Evolutionary conservation across 345 rosid species (phyloP).

Genomic region (Kandelia obovata): DNA sequence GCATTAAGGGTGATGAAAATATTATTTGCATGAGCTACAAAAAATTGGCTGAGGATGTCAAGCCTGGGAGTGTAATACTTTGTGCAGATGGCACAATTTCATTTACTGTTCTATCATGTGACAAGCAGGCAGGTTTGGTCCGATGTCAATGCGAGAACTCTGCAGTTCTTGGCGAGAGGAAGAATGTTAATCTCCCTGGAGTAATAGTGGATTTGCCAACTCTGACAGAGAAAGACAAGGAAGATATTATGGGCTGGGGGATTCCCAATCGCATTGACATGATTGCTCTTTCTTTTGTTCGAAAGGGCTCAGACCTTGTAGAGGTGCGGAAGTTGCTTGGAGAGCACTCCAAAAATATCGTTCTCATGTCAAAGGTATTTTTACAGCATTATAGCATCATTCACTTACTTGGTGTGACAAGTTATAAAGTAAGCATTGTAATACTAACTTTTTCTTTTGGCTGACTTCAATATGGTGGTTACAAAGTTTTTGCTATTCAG

Average conservation of each 20-base stretch:
- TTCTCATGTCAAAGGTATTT: conserved; percentile 95
- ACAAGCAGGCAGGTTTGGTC: conserved; percentile 63
- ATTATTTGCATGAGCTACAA: conserved; percentile 91
- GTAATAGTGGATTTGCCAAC: conserved; percentile 98
- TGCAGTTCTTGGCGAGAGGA: conserved; percentile 94
- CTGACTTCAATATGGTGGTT: neutral
- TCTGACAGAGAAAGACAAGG: conserved; percentile 93
- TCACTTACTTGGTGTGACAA: neutral
- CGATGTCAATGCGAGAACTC: conserved; percentile 82
- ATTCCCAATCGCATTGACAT: conserved; percentile 87
- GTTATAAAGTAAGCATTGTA: neutral
- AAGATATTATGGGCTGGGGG: conserved; percentile 90
- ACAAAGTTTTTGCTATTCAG: neutral
- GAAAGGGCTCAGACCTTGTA: conserved; percentile 90
- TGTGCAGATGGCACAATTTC: conserved; percentile 97
- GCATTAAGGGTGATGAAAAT: conserved; percentile 65
- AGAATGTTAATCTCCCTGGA: conserved; percentile 96
- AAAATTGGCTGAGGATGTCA: conserved; percentile 76
- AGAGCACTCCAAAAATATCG: conserved; percentile 64
- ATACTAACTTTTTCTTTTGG: neutral
- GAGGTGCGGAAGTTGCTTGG: conserved; percentile 86
- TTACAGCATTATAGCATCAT: neutral
- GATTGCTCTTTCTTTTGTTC: conserved; percentile 94
- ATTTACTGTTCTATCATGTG: conserved; percentile 71
- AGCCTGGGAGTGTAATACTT: conserved; percentile 85